phyloP scores from a whole-genome alignment of 768 basidiomycete species.

The Boletus speciosus region DNA sequence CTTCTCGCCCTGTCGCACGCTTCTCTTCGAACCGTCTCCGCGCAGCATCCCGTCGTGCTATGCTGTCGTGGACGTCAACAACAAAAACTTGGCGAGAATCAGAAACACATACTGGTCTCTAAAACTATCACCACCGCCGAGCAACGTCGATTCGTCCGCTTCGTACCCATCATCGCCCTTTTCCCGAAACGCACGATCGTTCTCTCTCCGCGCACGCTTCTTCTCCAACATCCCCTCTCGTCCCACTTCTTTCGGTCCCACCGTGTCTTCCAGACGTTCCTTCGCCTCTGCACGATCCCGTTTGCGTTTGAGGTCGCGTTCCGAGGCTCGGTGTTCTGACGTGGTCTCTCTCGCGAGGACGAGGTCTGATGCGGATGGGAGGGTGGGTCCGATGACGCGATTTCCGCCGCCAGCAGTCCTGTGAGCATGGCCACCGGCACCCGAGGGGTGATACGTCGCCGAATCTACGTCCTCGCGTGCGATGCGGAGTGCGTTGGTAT shows the following conservation, averaged over 20 bases:
- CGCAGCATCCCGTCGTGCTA: constrained; percentile 74
- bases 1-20: constrained; percentile 38
- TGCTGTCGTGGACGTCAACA: constrained; percentile 39
- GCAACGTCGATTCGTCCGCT: constrained; percentile 69
- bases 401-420: background rate
- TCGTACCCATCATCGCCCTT: constrained; percentile 74
- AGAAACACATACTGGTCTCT: constrained; percentile 56
- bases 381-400: constrained; percentile 60
- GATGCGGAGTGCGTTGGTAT: constrained; percentile 53
- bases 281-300: constrained; percentile 62
- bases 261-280: constrained; percentile 70
- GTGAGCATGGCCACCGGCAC: background rate
- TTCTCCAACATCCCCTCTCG: constrained; percentile 86
- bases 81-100: background rate
- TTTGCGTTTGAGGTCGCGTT: constrained; percentile 60
- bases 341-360: background rate
- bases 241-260: constrained; percentile 78
- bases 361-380: constrained; percentile 38
- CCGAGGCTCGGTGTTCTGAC: constrained; percentile 14
- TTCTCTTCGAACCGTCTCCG: constrained; percentile 59
- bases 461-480: constrained; percentile 58
- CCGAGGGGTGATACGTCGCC: constrained; percentile 35
- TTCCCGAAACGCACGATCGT: constrained; percentile 68
- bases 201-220: constrained; percentile 67
- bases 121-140: constrained; percentile 85